Conservation (phyloP, 768 basidiomycete genomes). For the Xerocomellus chrysenteron region DNA sequence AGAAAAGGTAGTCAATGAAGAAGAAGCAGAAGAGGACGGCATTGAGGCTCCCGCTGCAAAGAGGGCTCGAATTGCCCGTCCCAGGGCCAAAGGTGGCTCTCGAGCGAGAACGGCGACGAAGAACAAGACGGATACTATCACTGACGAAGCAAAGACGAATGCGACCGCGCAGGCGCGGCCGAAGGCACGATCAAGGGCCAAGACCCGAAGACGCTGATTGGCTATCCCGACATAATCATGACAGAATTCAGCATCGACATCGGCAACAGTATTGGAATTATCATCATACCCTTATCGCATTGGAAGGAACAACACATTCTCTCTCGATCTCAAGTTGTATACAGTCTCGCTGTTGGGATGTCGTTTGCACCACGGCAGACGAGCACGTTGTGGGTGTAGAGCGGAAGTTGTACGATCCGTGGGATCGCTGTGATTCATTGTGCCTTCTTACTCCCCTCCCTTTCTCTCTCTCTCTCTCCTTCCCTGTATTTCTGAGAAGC, state of each 20-base stretch:
- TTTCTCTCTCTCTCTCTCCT: neutral
- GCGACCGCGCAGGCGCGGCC: slow-evolving; percentile 27
- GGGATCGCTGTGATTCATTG: slow-evolving; percentile 9
- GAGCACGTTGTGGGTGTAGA: slow-evolving; percentile 12
- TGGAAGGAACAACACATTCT: slow-evolving; percentile 18
- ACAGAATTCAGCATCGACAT: slow-evolving; percentile 17
- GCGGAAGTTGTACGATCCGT: slow-evolving; percentile 19
- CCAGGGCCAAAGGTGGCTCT: slow-evolving; percentile 25
- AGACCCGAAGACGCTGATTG: slow-evolving; percentile 30
- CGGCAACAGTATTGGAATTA: slow-evolving; percentile 15
- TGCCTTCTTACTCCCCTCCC: slow-evolving; percentile 1
- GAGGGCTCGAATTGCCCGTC: slow-evolving; percentile 19
- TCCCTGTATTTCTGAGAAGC: slow-evolving; percentile 19
- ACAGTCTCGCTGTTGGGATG: slow-evolving; percentile 6
- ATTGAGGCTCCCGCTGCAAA: slow-evolving; percentile 15
- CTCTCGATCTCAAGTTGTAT: slow-evolving; percentile 27
- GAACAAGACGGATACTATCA: slow-evolving; percentile 11
- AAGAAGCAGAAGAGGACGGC: slow-evolving; percentile 14
- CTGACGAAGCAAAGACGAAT: slow-evolving; percentile 18
- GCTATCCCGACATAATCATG: slow-evolving; percentile 5
- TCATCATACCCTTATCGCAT: slow-evolving; percentile 24
- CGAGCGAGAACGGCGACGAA: slow-evolving; percentile 17
- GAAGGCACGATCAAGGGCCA: slow-evolving; percentile 32
- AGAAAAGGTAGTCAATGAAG: slow-evolving; percentile 13
- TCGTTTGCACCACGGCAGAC: slow-evolving; percentile 3